Percentiles rank a stretch among this genome's conserved stretches.
Conservation (phyloP, 176 grass and related monocot species). For the Aegilops sharonensis region DNA sequence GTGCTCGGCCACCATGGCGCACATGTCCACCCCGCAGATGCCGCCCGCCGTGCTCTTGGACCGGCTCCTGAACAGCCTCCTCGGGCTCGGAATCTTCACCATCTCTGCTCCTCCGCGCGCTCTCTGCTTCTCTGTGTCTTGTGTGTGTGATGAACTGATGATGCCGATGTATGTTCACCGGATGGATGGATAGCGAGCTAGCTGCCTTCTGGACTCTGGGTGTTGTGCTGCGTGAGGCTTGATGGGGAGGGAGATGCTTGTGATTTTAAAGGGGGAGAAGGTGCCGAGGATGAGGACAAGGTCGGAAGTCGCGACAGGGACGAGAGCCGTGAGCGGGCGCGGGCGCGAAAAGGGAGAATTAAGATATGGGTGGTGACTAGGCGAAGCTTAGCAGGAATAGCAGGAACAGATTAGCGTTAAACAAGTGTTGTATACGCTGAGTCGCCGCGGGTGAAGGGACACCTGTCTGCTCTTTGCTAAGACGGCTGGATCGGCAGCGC, state of each 20-base stretch:
- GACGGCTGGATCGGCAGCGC: constrained; percentile 50
- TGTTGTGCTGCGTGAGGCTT: background rate
- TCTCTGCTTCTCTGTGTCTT: background rate
- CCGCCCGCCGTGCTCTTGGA: constrained; percentile 22
- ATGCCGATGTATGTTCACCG: background rate
- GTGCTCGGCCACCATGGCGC: constrained; percentile 46
- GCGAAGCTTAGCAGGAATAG: background rate
- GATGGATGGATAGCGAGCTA: background rate
- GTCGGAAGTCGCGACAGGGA: constrained; percentile 29
- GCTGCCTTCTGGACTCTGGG: background rate
- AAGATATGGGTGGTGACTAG: constrained; percentile 27
- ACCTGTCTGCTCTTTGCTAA: constrained; percentile 25
- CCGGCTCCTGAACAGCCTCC: constrained; percentile 73
- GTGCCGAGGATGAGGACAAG: constrained; percentile 28
- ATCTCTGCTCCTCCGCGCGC: background rate
- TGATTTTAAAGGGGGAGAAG: constrained; percentile 35
- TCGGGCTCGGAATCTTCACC: constrained; percentile 72
- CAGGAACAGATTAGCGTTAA: constrained; percentile 18
- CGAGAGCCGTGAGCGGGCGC: constrained; percentile 20
- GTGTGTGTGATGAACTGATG: background rate
- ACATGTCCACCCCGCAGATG: constrained; percentile 30
- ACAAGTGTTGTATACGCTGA: background rate
- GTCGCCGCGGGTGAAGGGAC: constrained; percentile 5
- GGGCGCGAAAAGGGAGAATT: no score
- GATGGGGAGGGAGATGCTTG: background rate